Base-by-base conservation (phyloP, 2,329 filamentous ascomycete species). In the Thelonectria discophora region DNA sequence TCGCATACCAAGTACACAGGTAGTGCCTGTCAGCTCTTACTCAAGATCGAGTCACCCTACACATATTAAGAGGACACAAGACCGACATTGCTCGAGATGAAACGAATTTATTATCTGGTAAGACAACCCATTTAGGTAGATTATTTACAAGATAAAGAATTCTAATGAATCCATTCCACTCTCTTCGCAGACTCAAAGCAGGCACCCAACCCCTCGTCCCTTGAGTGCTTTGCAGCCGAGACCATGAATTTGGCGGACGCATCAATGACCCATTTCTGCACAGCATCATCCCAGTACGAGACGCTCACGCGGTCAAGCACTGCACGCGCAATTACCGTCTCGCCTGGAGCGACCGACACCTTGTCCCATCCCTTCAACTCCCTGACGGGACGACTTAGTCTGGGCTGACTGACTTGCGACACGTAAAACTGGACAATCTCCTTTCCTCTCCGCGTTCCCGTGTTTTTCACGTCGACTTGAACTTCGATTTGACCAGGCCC, bases 291-390 rank as follows among this genome's bases (percentile, higher is more conserved):
- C 60, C 60, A 65, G 24, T 67, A 67, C 3, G 65, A 67, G 9
- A 65, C 21, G 17, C 65, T 65, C 1, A 65, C 60, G 13, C 49
- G 53, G 24, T 65, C 63, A 11, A 67, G 55, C 8, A 30, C 49
- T 5, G 55, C 48, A 4, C 58, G 60, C 3, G 63, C 63, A 12
- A 55, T 60, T 3, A 48, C 51, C 2, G 65, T 67, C 54, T 64
- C 46, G 5, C 63, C 63, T 1, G 15, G 20, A 4, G 18, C 43
- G 0, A 62, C 60, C 2, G 45, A 45, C 2, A 65, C 60, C 42
- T 65, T 67, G 12, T 61, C 57, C 55, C 64, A 67, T 0, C 65
- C 65, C n/a, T 67, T 67, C 5, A 65, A 52, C n/a, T 67, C 65
- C 27, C 53, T 57, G 3, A 4, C 18, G 5, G 65, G 65, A 8